These are phyloP conservation scores for Stachybotrys chlorohalonatus DNA, from an alignment of 2,329 filamentous ascomycete genomes.

Conservation along the genomic window DNA sequence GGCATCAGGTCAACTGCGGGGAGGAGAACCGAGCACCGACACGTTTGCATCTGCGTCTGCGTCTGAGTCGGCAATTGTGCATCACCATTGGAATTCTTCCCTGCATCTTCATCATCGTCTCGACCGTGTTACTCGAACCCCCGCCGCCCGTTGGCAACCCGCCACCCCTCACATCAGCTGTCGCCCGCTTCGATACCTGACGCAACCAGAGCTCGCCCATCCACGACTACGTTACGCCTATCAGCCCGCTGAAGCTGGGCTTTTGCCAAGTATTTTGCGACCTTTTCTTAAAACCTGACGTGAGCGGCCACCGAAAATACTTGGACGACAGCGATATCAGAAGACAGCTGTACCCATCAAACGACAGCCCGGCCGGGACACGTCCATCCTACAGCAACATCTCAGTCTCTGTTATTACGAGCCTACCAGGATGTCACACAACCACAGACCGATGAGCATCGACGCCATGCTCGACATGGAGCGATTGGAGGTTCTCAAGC, in stretches of 20 bases:
- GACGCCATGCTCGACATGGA: conserved; percentile 72
- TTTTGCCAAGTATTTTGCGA: neutral
- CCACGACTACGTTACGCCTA: neutral
- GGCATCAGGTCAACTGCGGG: neutral
- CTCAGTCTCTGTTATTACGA: neutral
- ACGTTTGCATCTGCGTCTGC: neutral
- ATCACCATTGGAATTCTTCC: neutral
- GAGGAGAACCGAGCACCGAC: neutral
- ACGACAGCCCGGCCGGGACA: too few relatives aligned
- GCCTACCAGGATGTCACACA: conserved; percentile 20
- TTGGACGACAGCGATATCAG: neutral
- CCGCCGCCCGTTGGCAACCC: neutral
- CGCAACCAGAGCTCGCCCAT: neutral
- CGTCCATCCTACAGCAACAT: too few relatives aligned
- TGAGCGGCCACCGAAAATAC: neutral
- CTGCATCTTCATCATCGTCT: neutral
- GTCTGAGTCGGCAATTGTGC: neutral
- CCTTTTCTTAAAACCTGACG: neutral
- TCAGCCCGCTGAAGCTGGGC: too few relatives aligned
- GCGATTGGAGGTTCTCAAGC: conserved; percentile 60
- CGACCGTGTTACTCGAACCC: neutral
- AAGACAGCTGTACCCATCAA: too few relatives aligned
- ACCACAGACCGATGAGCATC: conserved; percentile 55
- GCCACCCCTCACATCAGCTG: neutral
- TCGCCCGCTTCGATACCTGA: neutral